These are phyloP conservation scores for Hibiscus syriacus DNA, from an alignment of 345 rosid species.

Conservation along the genomic window DNA sequence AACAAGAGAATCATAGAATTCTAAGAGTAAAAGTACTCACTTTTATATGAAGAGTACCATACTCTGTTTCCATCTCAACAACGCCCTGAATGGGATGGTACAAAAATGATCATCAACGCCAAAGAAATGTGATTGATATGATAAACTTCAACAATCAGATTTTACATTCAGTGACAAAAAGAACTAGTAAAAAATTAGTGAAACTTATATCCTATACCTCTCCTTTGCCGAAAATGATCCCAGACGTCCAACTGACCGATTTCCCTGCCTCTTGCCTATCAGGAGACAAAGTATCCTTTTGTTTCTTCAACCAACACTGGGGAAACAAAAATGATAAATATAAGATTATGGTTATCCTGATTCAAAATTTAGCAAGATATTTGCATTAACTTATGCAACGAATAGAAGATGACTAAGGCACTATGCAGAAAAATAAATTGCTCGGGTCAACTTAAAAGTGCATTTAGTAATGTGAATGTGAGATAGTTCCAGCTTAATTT, in stretches of 20 bases:
- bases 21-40: slow-evolving; percentile 34
- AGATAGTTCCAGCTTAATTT: neutral
- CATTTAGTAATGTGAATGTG: neutral
- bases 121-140: neutral
- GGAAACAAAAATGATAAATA: neutral
- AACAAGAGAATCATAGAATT: neutral
- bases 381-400: neutral
- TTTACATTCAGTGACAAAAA: neutral
- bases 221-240: slow-evolving; percentile 89
- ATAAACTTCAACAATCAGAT: neutral
- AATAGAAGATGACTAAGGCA: too few relatives aligned
- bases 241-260: slow-evolving; percentile 82
- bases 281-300: slow-evolving; percentile 65
- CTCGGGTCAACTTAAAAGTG: too few relatives aligned
- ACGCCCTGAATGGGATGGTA: slow-evolving; percentile 48
- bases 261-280: slow-evolving; percentile 51
- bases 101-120: neutral
- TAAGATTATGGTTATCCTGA: neutral
- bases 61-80: slow-evolving; percentile 69
- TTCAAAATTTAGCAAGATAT: neutral
- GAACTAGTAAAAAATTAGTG: neutral
- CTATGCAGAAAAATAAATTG: too few relatives aligned
- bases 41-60: slow-evolving; percentile 73
- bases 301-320: slow-evolving; percentile 99
- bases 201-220: slow-evolving; percentile 42